Conservation (phyloP, 768 basidiomycete genomes). For the Epithele typhae region DNA sequence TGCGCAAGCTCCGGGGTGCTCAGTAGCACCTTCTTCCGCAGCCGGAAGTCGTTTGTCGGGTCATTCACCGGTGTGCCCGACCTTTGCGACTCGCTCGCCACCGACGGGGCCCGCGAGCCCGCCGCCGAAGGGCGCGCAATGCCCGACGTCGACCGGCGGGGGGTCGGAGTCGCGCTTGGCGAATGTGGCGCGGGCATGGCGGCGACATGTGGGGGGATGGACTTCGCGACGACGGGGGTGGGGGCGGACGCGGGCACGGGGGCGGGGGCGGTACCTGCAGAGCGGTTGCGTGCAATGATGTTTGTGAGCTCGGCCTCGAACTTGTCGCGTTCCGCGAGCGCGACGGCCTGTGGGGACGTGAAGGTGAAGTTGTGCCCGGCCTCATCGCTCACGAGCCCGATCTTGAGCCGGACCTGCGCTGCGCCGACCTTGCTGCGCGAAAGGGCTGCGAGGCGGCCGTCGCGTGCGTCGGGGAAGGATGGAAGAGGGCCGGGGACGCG, state of each 20-base stretch:
- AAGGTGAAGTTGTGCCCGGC: slow-evolving; percentile 82
- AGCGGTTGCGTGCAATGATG: slow-evolving; percentile 72
- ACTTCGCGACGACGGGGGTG: background rate
- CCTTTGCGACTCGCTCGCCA: slow-evolving; percentile 45
- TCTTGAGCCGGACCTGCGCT: slow-evolving; percentile 72
- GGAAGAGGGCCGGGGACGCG: slow-evolving; percentile 7
- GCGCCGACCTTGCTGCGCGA: slow-evolving; percentile 86
- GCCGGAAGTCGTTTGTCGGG: slow-evolving; percentile 60
- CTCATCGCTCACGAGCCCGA: slow-evolving; percentile 65
- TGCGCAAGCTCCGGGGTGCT: slow-evolving; percentile 72
- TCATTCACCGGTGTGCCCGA: slow-evolving; percentile 54
- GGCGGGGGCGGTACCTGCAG: slow-evolving; percentile 18
- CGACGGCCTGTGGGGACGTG: slow-evolving; percentile 58
- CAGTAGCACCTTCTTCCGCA: slow-evolving; percentile 76
- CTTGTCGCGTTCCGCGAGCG: slow-evolving; percentile 68
- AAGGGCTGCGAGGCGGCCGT: slow-evolving; percentile 43
- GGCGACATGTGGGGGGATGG: slow-evolving; percentile 1
- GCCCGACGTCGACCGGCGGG: slow-evolving; percentile 25
- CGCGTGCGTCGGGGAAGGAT: slow-evolving; percentile 4
- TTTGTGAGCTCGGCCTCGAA: slow-evolving; percentile 78
- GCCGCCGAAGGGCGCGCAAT: slow-evolving; percentile 40
- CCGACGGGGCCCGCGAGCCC: slow-evolving; percentile 56
- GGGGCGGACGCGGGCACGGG: slow-evolving; percentile 8
- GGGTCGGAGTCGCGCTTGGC: slow-evolving; percentile 15
- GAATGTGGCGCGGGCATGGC: slow-evolving; percentile 14